Evolutionary conservation across 495 filamentous ascomycete genomes (phyloP).

Genomic region (Pyrenopolyporus hunteri): DNA sequence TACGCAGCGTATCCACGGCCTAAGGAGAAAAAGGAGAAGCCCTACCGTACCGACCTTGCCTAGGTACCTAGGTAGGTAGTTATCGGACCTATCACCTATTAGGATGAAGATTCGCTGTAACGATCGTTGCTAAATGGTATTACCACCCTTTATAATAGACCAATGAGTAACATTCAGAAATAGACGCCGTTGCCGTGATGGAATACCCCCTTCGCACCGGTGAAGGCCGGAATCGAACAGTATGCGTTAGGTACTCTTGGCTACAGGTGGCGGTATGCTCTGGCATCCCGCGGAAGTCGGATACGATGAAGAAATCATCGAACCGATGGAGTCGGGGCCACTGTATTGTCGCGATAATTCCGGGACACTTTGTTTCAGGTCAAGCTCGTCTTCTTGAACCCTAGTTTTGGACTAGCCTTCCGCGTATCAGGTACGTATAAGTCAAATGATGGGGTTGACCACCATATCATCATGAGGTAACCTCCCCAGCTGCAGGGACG

Average conservation of each 20-base stretch:
- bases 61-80: too few species aligned
- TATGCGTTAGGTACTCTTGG: too few species aligned
- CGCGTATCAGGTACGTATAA: not conserved
- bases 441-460: not conserved
- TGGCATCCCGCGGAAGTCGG: too few species aligned
- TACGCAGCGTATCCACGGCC: not conserved
- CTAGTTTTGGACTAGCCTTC: too few species aligned
- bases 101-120: not conserved
- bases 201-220: not conserved
- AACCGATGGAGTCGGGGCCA: too few species aligned
- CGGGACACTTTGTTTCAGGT: too few species aligned
- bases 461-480: not conserved
- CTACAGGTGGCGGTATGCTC: too few species aligned
- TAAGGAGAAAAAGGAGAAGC: not conserved
- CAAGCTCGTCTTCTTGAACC: too few species aligned
- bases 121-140: slow-evolving; percentile 1
- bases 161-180: not conserved
- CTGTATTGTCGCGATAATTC: too few species aligned
- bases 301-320: too few species aligned
- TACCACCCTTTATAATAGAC: not conserved
- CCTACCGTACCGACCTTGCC: too few species aligned
- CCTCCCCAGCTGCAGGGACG: not conserved
- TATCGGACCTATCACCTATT: not conserved
- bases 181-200: slow-evolving; percentile 9
- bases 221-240: not conserved